These are phyloP conservation scores for Ambrosia hybrid DNA, from an alignment of 140 eudicot genomes.

Conservation along the genomic window DNA sequence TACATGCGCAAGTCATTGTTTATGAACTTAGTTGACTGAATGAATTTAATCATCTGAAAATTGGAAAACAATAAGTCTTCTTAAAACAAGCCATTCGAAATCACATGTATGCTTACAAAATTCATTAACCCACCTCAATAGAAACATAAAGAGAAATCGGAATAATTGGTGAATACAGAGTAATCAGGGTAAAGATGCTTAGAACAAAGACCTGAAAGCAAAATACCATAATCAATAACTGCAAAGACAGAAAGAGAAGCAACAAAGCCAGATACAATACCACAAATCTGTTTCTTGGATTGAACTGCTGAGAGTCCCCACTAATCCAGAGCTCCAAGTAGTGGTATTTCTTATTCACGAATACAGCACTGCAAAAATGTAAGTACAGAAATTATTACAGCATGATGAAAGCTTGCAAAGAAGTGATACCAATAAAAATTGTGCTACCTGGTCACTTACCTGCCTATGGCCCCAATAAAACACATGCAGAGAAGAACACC, in stretches of 20 bases:
- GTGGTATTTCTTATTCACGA: conserved; percentile 61
- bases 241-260: conserved; percentile 18
- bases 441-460: conserved; percentile 44
- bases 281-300: conserved; percentile 83
- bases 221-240: conserved; percentile 21
- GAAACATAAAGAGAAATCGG: conserved; percentile 99
- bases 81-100: neutral
- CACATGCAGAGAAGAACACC: conserved; percentile 82
- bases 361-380: conserved; percentile 69
- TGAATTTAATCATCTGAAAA: conserved; percentile 89
- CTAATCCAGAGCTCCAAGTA: conserved; percentile 61
- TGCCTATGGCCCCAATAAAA: conserved; percentile 94
- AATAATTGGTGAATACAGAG: conserved; percentile 92
- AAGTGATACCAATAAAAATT: neutral
- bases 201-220: conserved; percentile 65
- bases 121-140: conserved; percentile 63
- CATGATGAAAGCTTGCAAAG: conserved; percentile 14
- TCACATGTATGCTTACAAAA: neutral
- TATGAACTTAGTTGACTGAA: conserved; percentile 88
- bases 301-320: conserved; percentile 61
- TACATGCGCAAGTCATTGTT: conserved; percentile 95
- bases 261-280: conserved; percentile 38
- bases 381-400: conserved; percentile 10
- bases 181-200: conserved; percentile 89
- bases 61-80: conserved; percentile 12